These are phyloP conservation scores for Fusarium aywerte DNA, from an alignment of 2,329 filamentous ascomycete species.

Conservation along the genomic window DNA sequence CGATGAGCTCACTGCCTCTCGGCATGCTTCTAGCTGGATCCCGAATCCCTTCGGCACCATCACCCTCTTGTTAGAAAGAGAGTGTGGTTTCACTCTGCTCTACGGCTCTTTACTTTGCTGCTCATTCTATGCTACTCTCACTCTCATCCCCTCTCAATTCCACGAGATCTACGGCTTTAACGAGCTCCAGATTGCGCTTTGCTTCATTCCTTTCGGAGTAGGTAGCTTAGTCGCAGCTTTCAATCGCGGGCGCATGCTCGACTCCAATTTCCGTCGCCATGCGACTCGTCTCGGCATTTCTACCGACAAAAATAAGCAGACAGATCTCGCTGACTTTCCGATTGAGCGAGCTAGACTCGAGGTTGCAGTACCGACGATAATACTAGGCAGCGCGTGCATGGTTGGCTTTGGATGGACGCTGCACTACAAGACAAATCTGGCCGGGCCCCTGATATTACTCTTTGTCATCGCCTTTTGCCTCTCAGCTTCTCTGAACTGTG, in stretches of 20 bases:
- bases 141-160: background rate
- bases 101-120: background rate
- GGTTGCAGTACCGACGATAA: background rate
- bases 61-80: background rate
- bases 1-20: background rate
- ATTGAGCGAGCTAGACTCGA: background rate
- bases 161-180: background rate
- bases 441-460: background rate
- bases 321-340: background rate
- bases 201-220: background rate
- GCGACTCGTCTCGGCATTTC: background rate
- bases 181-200: background rate
- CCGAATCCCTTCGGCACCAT: background rate
- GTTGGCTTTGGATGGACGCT: background rate
- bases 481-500: background rate
- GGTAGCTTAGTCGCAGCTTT: background rate
- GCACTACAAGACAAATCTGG: background rate
- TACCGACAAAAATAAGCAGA: background rate
- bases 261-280: conserved; percentile 1
- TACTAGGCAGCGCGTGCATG: background rate
- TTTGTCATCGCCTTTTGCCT: background rate
- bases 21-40: background rate
- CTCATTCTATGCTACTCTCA: background rate
- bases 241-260: background rate
- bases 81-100: background rate